phyloP scores from a whole-genome alignment of 2,329 filamentous ascomycete genomes.

The Magnaporthales sp. region DNA sequence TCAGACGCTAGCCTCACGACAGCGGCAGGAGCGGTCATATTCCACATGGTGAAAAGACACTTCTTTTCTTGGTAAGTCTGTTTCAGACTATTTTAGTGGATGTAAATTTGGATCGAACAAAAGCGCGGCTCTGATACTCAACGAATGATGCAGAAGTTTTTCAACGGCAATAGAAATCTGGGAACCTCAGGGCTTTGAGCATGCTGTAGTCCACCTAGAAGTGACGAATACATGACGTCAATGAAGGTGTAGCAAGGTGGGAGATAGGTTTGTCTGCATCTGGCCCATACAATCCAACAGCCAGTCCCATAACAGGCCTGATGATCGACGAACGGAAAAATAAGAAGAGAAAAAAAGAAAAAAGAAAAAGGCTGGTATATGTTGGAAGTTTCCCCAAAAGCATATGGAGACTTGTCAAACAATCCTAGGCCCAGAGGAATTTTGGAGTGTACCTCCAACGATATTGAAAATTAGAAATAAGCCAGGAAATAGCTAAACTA shows the following conservation, averaged over 20 bases:
- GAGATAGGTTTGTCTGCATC: too few relatives aligned
- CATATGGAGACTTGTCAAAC: neutral
- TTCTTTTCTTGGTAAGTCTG: neutral
- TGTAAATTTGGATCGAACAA: neutral
- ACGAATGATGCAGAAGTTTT: neutral
- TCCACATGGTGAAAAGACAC: neutral
- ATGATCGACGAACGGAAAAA: too few relatives aligned
- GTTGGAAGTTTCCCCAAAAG: neutral
- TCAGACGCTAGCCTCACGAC: neutral
- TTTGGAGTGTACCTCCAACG: too few relatives aligned
- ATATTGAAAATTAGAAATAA: neutral
- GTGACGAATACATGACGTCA: neutral
- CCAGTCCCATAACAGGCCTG: neutral
- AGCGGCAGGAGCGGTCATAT: neutral
- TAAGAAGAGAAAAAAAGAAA: too few relatives aligned
- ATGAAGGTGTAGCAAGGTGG: neutral
- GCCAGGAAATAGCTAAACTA: neutral
- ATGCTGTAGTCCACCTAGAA: neutral
- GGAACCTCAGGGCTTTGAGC: neutral
- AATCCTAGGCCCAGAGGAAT: neutral
- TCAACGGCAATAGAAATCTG: neutral
- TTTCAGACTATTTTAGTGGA: neutral
- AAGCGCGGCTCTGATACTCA: neutral
- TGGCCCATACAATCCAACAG: neutral
- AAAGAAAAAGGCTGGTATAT: neutral